phyloP scores from a whole-genome alignment of 805 yeast species.

The Teunomyces cretensis region DNA sequence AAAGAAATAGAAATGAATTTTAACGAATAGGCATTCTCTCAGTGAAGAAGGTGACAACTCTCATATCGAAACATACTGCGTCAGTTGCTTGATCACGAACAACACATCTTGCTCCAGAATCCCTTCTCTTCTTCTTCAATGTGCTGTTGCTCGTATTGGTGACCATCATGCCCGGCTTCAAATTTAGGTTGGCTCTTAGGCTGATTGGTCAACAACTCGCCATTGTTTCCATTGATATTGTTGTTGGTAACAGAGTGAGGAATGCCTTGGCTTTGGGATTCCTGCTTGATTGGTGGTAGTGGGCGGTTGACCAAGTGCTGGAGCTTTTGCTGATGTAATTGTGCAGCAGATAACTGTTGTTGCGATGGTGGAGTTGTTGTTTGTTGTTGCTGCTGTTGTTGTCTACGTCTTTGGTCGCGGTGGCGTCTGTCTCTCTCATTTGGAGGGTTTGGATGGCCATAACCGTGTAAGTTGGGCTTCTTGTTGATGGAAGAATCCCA shows the following conservation, averaged over 20 bases:
- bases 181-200: conserved; percentile 14
- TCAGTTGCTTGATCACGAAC: conserved; percentile 28
- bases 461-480: conserved; percentile 79
- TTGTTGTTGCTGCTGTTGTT: conserved; percentile 31
- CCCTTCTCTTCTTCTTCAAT: conserved; percentile 37
- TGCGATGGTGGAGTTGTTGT: conserved; percentile 16
- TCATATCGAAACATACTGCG: no score
- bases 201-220: conserved; percentile 13
- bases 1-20: conserved; percentile 3
- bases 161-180: conserved; percentile 13
- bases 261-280: conserved; percentile 24
- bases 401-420: conserved; percentile 45
- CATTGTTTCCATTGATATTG: conserved; percentile 15
- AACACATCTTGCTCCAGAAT: conserved; percentile 44
- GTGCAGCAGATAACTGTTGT: conserved; percentile 44
- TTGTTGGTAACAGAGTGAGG: conserved; percentile 23
- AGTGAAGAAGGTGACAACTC: neutral
- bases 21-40: neutral
- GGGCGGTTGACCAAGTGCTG: conserved; percentile 50
- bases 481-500: conserved; percentile 77
- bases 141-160: conserved; percentile 43
- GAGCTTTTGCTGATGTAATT: conserved; percentile 48
- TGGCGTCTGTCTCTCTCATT: conserved; percentile 47
- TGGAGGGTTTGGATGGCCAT: conserved; percentile 69
- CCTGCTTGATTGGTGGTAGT: conserved; percentile 48